Conservation (phyloP, 805 yeast species). For the Pichia heedii region DNA sequence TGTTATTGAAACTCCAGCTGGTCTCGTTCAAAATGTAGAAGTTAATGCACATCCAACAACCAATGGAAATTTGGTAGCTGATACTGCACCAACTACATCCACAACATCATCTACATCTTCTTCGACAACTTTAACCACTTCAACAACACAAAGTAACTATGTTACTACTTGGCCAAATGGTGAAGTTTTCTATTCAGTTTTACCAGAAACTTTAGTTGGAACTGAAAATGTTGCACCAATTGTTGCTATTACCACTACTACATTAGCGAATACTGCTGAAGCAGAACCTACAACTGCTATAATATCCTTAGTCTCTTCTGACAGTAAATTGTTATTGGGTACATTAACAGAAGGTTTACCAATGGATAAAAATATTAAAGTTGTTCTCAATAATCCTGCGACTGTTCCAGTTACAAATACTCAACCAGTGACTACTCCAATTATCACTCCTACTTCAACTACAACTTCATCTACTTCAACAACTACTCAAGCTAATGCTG, state of each 20-base stretch:
- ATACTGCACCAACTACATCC: not conserved
- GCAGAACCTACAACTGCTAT: constrained; percentile 11
- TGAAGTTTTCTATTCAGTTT: constrained; percentile 8
- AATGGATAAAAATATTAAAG: constrained; percentile 9
- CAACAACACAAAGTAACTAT: not conserved
- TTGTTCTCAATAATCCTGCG: constrained; percentile 10
- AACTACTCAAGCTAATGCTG: constrained; percentile 10
- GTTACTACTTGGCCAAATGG: constrained; percentile 10
- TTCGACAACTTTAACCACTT: not conserved
- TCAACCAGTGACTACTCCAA: constrained; percentile 14
- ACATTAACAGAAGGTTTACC: constrained; percentile 10
- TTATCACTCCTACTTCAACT: constrained; percentile 9
- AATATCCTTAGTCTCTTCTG: constrained; percentile 3
- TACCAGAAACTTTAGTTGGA: constrained; percentile 1
- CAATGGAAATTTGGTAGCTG: not conserved
- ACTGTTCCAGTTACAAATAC: constrained; percentile 17
- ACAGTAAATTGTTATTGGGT: constrained; percentile 5
- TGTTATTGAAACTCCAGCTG: not conserved
- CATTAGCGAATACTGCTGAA: constrained; percentile 8
- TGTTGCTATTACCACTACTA: constrained; percentile 12
- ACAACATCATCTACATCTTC: not conserved
- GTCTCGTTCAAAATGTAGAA: too few species aligned
- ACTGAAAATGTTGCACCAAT: constrained; percentile 8
- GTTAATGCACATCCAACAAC: not conserved
- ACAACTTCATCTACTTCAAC: constrained; percentile 20